Percentiles rank a stretch among this genome's conserved stretches.
Evolutionary conservation across 331 rosid genomes (phyloP).

Genomic region (Acacia concinna): DNA sequence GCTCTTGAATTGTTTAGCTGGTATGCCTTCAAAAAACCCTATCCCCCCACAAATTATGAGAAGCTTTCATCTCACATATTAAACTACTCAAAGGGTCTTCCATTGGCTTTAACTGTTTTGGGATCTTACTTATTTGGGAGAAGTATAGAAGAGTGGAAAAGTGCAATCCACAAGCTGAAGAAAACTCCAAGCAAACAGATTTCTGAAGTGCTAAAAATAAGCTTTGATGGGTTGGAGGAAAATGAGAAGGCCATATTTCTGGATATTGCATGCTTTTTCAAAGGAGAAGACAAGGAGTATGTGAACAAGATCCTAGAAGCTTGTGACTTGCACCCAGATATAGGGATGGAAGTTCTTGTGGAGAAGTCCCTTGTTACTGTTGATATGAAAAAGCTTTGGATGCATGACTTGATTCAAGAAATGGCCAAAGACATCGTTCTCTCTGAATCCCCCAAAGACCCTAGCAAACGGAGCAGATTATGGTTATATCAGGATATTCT

Average conservation of each 20-base stretch:
- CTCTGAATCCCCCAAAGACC: not conserved
- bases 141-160: conserved; percentile 18
- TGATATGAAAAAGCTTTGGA: conserved; percentile 10
- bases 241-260: conserved; percentile 18
- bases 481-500: not conserved
- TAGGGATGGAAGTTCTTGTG: conserved; percentile 5
- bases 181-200: not conserved
- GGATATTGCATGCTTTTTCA: not conserved
- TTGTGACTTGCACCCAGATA: conserved; percentile 23
- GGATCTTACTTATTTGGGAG: conserved; percentile 28
- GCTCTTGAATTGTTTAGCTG: conserved; percentile 25
- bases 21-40: conserved; percentile 16
- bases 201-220: conserved; percentile 8
- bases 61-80: conserved; percentile 10
- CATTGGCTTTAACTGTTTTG: conserved; percentile 24
- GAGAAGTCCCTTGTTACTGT: conserved; percentile 25
- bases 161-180: conserved; percentile 1
- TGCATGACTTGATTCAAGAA: conserved; percentile 41
- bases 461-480: not conserved
- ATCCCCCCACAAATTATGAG: not conserved
- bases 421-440: conserved; percentile 27
- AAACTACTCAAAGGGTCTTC: conserved; percentile 29
- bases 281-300: not conserved
- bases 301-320: conserved; percentile 20
- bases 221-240: conserved; percentile 18